Evolutionary conservation across 306 rosid species (phyloP).

Genomic region (Albizia julibrissin): DNA sequence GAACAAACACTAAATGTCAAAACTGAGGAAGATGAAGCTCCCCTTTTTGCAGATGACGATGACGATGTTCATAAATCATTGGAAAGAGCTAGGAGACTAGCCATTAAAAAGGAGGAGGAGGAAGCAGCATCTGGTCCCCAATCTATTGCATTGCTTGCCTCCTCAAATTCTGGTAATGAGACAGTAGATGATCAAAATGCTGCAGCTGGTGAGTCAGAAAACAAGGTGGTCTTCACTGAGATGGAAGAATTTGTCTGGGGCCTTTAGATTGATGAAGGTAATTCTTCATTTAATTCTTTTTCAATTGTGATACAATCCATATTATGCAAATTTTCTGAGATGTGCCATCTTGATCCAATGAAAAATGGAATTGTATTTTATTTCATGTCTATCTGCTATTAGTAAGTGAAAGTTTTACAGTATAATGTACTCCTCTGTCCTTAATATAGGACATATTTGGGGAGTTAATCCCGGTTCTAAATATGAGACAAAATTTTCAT

Average conservation of each 20-base stretch:
- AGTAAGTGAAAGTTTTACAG: background rate
- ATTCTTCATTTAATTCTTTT: background rate
- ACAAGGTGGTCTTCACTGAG: constrained; percentile 87
- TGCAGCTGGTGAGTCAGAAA: constrained; percentile 66
- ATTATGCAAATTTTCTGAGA: constrained; percentile 7
- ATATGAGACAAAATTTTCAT: too few species aligned
- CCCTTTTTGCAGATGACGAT: constrained; percentile 68
- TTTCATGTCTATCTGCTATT: background rate
- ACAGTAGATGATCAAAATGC: constrained; percentile 53
- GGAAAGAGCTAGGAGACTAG: constrained; percentile 76
- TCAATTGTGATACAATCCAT: background rate
- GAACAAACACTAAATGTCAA: constrained; percentile 56
- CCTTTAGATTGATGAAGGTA: constrained; percentile 94
- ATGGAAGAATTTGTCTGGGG: constrained; percentile 99
- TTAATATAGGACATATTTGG: too few species aligned
- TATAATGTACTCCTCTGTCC: too few species aligned
- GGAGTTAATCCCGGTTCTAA: too few species aligned
- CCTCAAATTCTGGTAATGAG: constrained; percentile 50
- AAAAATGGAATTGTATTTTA: background rate
- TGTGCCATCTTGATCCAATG: constrained; percentile 18
- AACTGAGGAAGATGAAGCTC: constrained; percentile 64
- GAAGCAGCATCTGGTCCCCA: constrained; percentile 66
- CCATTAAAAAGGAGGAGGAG: constrained; percentile 72
- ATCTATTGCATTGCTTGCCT: constrained; percentile 75
- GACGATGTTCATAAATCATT: constrained; percentile 84